These are phyloP conservation scores for Anacardium occidentale DNA, from an alignment of 345 rosid species.

Conservation along the genomic window DNA sequence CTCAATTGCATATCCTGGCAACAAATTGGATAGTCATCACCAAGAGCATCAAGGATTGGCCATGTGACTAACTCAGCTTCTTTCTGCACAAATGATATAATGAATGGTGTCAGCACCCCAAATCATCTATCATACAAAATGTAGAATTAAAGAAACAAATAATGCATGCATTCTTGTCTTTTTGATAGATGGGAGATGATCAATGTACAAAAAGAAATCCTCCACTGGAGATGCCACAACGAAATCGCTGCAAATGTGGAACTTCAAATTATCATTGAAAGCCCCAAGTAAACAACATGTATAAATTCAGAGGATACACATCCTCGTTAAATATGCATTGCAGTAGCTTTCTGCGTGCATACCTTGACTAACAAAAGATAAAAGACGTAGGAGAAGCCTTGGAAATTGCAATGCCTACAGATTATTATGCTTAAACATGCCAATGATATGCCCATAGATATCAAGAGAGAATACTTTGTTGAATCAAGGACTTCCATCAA, in stretches of 20 bases:
- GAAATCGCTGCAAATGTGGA: conserved; percentile 64
- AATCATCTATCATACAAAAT: conserved; percentile 10
- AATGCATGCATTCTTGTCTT: conserved; percentile 46
- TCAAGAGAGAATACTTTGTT: conserved; percentile 81
- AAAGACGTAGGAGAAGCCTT: conserved; percentile 14
- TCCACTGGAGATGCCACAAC: conserved; percentile 94
- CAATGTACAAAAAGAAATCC: conserved; percentile 78
- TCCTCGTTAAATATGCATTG: conserved; percentile 3
- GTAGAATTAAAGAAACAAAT: not conserved
- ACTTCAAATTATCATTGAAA: conserved; percentile 22
- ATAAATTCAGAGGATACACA: not conserved
- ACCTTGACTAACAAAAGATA: conserved; percentile 1
- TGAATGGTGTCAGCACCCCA: conserved; percentile 1
- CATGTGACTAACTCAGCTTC: conserved; percentile 57
- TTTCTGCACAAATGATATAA: conserved; percentile 44
- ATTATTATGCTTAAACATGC: conserved; percentile 97
- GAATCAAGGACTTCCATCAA: conserved; percentile 51
- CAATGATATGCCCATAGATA: conserved; percentile 81
- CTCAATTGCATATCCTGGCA: conserved; percentile 61
- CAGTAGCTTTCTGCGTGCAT: conserved; percentile 1
- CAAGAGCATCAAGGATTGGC: conserved; percentile 74
- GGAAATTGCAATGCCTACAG: conserved; percentile 53
- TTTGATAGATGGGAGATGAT: conserved; percentile 59
- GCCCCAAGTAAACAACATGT: conserved; percentile 12
- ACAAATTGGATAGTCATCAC: conserved; percentile 66